These are phyloP conservation scores for Elsinoe ampelina DNA, from an alignment of 2,329 filamentous ascomycete genomes.

Conservation along the genomic window DNA sequence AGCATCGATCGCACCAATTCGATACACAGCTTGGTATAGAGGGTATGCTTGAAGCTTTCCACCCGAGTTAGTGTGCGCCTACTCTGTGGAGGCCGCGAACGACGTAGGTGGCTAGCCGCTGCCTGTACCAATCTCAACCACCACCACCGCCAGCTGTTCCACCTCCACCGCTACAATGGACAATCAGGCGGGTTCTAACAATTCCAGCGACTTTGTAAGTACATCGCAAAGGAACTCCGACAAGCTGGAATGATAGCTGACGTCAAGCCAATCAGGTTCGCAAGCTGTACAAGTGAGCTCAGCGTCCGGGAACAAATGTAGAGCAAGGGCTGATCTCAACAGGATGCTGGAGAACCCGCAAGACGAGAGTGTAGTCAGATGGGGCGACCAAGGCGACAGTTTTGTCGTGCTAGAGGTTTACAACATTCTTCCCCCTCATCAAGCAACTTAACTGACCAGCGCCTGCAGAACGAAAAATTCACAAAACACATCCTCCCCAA, in stretches of 20 bases:
- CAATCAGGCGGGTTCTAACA: conserved; percentile 46
- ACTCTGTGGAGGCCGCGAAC: not conserved
- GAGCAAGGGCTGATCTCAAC: conserved; percentile 20
- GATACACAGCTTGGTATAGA: not conserved
- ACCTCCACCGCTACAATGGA: not conserved
- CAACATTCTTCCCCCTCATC: conserved; percentile 14
- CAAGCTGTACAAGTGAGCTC: conserved; percentile 90
- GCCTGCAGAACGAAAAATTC: conserved; percentile 81
- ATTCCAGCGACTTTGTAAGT: conserved; percentile 93
- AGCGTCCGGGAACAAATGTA: not conserved
- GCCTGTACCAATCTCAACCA: not conserved
- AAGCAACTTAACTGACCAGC: conserved; percentile 10
- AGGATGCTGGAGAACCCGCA: conserved; percentile 96
- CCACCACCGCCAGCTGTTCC: not conserved
- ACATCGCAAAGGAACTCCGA: conserved; percentile 1
- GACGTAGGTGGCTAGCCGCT: conserved; percentile 9
- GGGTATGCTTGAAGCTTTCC: not conserved
- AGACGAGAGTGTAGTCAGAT: conserved; percentile 85
- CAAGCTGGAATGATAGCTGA: not conserved
- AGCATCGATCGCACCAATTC: conserved; percentile 56
- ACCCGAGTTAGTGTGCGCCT: not conserved
- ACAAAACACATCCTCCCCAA: conserved; percentile 95
- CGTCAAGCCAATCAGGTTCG: conserved; percentile 56
- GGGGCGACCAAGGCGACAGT: conserved; percentile 89
- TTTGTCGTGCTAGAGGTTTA: conserved; percentile 97